Evolutionary conservation across 2,329 filamentous ascomycete genomes (phyloP).

Genomic region (Coniochaeta ligniaria): DNA sequence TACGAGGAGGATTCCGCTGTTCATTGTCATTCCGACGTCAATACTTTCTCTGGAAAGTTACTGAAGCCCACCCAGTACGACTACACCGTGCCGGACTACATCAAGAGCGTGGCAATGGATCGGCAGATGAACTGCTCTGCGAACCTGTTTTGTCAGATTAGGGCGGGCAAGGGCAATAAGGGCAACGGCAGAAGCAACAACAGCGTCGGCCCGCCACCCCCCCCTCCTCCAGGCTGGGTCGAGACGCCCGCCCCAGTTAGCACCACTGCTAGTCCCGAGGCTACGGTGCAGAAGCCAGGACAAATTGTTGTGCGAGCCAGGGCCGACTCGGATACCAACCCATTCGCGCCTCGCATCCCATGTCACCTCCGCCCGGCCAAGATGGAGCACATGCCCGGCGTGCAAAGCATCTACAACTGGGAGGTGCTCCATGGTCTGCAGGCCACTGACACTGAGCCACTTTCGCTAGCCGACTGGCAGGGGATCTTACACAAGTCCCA

Average conservation of each 20-base stretch:
- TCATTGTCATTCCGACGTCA: neutral
- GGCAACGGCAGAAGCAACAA: neutral
- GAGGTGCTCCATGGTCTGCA: constrained; percentile 26
- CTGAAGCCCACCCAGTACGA: neutral
- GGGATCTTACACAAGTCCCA: constrained; percentile 18
- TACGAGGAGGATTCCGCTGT: neutral
- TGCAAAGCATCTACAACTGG: constrained; percentile 37
- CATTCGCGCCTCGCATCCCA: constrained; percentile 13
- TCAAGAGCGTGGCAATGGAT: neutral
- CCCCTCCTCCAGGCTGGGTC: neutral
- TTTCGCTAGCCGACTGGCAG: constrained; percentile 21
- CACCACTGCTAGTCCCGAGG: neutral
- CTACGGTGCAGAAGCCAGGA: neutral
- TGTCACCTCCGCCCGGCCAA: constrained; percentile 36
- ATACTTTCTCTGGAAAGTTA: neutral
- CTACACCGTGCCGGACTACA: neutral
- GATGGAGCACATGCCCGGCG: constrained; percentile 26
- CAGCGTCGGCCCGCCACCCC: neutral
- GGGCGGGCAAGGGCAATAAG: neutral
- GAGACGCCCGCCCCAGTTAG: neutral
- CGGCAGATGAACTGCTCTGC: neutral
- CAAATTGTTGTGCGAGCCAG: neutral
- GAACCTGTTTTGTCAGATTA: neutral
- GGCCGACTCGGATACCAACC: constrained; percentile 9
- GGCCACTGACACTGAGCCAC: constrained; percentile 20